These are phyloP conservation scores for Glonium stellatum DNA, from an alignment of 495 filamentous ascomycete genomes.

Conservation along the genomic window DNA sequence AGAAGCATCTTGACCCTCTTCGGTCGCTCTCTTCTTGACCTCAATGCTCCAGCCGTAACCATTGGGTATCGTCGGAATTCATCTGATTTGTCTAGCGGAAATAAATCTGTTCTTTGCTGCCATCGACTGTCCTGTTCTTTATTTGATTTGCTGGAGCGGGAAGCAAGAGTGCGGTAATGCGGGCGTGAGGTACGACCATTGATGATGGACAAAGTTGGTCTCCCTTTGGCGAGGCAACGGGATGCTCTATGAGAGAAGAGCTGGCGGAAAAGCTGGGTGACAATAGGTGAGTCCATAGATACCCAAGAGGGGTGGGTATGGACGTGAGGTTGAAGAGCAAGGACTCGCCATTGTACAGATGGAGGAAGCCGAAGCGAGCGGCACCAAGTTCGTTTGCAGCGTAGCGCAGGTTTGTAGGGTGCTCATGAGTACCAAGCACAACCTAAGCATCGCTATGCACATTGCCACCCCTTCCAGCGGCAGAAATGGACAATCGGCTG, in stretches of 20 bases:
- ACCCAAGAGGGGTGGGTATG: not conserved
- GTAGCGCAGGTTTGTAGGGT: too few relatives aligned
- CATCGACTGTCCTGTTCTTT: constrained; percentile 51
- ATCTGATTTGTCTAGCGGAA: constrained; percentile 65
- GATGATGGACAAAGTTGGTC: constrained; percentile 7
- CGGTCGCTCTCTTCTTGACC: constrained; percentile 64
- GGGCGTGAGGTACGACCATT: constrained; percentile 5
- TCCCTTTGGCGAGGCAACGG: constrained; percentile 31
- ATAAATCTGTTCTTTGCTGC: constrained; percentile 68
- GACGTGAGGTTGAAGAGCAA: not conserved
- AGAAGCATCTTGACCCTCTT: constrained; percentile 91
- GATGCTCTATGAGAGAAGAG: constrained; percentile 65
- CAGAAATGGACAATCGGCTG: constrained; percentile 10
- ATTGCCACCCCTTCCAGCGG: not conserved
- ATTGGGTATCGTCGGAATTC: constrained; percentile 75
- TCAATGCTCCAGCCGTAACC: constrained; percentile 74
- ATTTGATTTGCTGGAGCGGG: constrained; percentile 7
- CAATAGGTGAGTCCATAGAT: constrained; percentile 74
- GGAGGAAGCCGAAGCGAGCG: not conserved
- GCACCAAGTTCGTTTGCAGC: not conserved
- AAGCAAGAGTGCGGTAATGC: constrained; percentile 15
- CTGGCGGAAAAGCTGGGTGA: constrained; percentile 72
- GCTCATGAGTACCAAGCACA: constrained; percentile 7
- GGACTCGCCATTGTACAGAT: too few relatives aligned
- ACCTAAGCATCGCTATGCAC: not conserved